A percentile compares a stretch with the other conserved stretches of the same genome.
Conservation (phyloP, 169 alveolate species). For the Amoebophrya sp. region DNA sequence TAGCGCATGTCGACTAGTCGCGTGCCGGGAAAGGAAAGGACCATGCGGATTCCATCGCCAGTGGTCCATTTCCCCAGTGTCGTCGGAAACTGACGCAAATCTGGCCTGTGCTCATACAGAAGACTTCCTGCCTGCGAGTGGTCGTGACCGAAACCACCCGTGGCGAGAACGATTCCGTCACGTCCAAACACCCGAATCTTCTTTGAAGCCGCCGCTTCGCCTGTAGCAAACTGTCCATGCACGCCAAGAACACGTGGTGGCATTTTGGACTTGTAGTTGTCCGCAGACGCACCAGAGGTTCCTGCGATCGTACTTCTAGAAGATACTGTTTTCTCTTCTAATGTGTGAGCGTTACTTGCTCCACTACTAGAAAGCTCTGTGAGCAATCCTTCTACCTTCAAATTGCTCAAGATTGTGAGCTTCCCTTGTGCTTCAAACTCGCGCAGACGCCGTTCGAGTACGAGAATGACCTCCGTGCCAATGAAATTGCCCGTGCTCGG, state of each 20-base stretch:
- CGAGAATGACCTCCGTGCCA: background rate
- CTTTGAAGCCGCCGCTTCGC: no score
- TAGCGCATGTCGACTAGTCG: constrained; percentile 46
- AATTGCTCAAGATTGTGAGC: background rate
- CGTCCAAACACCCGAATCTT: background rate
- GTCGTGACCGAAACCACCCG: constrained; percentile 54
- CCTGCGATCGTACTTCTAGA: no score
- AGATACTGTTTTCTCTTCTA: no score
- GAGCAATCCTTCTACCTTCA: background rate
- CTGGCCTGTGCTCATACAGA: constrained; percentile 44
- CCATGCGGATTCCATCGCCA: constrained; percentile 54
- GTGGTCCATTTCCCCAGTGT: constrained; percentile 41
- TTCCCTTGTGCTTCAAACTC: background rate
- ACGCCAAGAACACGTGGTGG: background rate
- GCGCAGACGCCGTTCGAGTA: background rate
- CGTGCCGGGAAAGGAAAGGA: constrained; percentile 45
- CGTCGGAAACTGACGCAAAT: constrained; percentile 45
- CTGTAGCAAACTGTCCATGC: no score
- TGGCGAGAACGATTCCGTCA: constrained; percentile 46
- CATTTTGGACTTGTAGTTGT: background rate
- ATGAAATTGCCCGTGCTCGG: background rate
- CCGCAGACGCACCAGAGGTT: no score
- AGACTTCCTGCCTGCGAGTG: constrained; percentile 46
- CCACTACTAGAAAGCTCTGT: no score
- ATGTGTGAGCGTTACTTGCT: no score